A percentile compares a stretch with the other conserved stretches of the same genome.
Conservation (phyloP, 192 early-diverging fungal genomes). For the Funneliformis geosporum region DNA sequence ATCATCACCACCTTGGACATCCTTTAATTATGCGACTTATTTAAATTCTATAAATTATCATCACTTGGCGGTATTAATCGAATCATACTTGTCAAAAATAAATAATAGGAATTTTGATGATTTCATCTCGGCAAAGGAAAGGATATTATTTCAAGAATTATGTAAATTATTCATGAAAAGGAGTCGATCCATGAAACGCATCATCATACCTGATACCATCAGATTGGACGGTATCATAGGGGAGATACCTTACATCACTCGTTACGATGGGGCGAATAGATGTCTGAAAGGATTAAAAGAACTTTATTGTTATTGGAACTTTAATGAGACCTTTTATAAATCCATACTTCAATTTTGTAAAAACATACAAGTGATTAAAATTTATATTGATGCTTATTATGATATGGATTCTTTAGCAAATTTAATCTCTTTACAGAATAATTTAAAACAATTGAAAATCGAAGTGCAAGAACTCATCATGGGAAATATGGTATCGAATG, state of each 20-base stretch:
- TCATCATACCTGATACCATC: not conserved
- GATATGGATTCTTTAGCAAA: not conserved
- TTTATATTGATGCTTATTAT: not conserved
- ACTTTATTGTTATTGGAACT: not conserved
- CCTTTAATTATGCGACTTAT: not conserved
- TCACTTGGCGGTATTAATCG: not conserved
- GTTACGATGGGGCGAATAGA: not conserved
- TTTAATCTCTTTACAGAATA: not conserved
- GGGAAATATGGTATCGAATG: not conserved
- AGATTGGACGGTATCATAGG: not conserved
- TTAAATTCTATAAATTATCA: not conserved
- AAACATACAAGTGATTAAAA: not conserved
- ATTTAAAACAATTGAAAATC: not conserved
- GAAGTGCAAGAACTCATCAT: not conserved
- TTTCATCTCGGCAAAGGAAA: not conserved
- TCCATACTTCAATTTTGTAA: not conserved
- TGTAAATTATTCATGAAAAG: not conserved
- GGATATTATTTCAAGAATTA: not conserved
- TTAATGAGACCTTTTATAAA: not conserved
- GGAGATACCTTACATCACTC: not conserved
- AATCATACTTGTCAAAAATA: not conserved
- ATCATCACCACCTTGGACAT: not conserved
- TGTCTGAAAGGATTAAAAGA: not conserved
- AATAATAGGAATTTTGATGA: not conserved
- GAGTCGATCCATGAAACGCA: not conserved